Conservation (phyloP, 2,329 filamentous ascomycete genomes). For the Talaromyces sp. region DNA sequence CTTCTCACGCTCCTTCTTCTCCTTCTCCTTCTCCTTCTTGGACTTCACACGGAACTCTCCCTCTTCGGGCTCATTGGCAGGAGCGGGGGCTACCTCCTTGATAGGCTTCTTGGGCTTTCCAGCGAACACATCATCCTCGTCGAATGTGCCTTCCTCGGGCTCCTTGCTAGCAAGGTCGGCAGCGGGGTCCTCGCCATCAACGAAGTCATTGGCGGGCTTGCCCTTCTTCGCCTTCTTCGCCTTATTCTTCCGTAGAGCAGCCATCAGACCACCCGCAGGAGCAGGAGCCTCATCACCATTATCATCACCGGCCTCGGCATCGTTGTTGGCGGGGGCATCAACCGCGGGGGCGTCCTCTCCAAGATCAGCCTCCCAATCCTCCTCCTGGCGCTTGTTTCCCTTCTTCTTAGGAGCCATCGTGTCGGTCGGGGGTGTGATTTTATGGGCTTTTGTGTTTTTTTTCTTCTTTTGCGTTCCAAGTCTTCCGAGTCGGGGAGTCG, state of each 20-base stretch:
- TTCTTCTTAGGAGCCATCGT: slow-evolving; percentile 95
- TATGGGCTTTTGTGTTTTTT: background rate
- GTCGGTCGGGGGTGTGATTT: slow-evolving; percentile 3
- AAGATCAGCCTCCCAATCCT: slow-evolving; percentile 94
- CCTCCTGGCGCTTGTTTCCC: slow-evolving; percentile 79
- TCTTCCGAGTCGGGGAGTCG: slow-evolving; percentile 19
- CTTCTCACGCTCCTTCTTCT: slow-evolving; percentile 98
- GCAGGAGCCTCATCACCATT: slow-evolving; percentile 57
- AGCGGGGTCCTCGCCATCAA: slow-evolving; percentile 65
- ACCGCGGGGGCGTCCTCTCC: slow-evolving; percentile 68
- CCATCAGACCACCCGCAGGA: slow-evolving; percentile 73
- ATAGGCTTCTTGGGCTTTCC: slow-evolving; percentile 67
- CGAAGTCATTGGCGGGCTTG: slow-evolving; percentile 70
- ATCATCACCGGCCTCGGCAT: slow-evolving; percentile 51
- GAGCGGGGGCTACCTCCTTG: slow-evolving; percentile 51
- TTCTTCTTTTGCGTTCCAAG: background rate
- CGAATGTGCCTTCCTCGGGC: slow-evolving; percentile 77
- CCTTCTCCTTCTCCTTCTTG: slow-evolving; percentile 97
- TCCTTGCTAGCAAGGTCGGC: slow-evolving; percentile 65
- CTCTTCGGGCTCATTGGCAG: slow-evolving; percentile 50
- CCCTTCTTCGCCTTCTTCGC: slow-evolving; percentile 92
- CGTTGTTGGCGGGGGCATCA: slow-evolving; percentile 47
- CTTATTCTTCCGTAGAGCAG: slow-evolving; percentile 78
- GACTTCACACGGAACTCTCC: slow-evolving; percentile 74
- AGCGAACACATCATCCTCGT: slow-evolving; percentile 85